Conservation (phyloP, 768 basidiomycete species). For the Nidularia sp. region DNA sequence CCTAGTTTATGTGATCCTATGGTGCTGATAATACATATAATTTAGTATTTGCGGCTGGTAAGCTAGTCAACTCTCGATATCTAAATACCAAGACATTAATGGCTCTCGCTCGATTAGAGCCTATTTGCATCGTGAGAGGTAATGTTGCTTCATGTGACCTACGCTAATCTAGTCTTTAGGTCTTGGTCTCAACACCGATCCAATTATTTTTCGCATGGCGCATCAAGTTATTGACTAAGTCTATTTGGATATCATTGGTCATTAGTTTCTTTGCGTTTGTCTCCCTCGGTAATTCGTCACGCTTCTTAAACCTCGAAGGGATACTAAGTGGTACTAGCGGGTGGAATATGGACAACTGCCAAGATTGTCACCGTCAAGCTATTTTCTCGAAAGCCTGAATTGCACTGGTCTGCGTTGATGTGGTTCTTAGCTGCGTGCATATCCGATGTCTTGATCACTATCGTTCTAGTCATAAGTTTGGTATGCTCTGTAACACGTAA, state of each 20-base stretch:
- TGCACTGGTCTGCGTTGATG: conserved; percentile 37
- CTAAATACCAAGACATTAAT: no score
- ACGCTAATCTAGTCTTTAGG: conserved; percentile 13
- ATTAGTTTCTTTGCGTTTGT: conserved; percentile 28
- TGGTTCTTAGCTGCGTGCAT: conserved; percentile 41
- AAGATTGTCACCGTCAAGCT: conserved; percentile 27
- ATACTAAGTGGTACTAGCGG: conserved; percentile 17
- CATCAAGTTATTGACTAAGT: conserved; percentile 35
- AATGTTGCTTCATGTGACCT: no score
- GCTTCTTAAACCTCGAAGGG: not conserved
- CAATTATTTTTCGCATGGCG: conserved; percentile 44
- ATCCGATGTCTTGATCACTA: conserved; percentile 37
- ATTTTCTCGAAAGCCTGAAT: conserved; percentile 36
- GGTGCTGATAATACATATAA: not conserved
- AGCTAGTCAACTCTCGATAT: conserved; percentile 1
- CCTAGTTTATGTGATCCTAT: not conserved
- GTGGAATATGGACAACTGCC: conserved; percentile 37
- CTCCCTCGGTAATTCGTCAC: conserved; percentile 23
- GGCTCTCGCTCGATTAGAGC: not conserved
- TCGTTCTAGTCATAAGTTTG: conserved; percentile 30
- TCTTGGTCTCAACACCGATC: conserved; percentile 40
- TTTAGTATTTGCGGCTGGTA: conserved; percentile 17
- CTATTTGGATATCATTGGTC: conserved; percentile 23
- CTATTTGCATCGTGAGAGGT: not conserved
- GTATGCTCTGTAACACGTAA: conserved; percentile 13